phyloP scores from a whole-genome alignment of 164 flowering plant genomes.

The Protea cynaroides region DNA sequence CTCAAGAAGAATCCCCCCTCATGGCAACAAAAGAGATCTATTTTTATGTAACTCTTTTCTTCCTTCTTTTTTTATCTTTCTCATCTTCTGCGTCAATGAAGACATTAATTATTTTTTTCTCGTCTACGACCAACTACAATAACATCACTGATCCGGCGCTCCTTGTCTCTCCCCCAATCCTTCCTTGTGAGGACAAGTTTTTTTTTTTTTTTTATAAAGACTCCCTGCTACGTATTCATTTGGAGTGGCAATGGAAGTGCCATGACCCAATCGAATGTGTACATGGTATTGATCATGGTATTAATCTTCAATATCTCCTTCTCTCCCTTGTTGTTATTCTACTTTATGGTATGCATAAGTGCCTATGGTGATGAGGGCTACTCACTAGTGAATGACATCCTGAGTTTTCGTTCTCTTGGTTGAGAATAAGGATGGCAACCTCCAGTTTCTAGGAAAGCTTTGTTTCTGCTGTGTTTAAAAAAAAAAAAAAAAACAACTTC shows the following conservation, averaged over 20 bases:
- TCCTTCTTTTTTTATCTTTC: conserved; percentile 80
- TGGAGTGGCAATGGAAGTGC: conserved; percentile 77
- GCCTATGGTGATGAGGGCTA: too few relatives aligned
- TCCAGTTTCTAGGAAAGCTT: too few relatives aligned
- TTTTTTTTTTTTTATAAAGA: conserved; percentile 33
- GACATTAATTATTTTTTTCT: conserved; percentile 38
- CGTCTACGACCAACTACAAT: conserved; percentile 35
- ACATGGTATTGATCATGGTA: too few relatives aligned
- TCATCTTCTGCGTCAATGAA: conserved; percentile 67
- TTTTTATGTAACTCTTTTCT: conserved; percentile 66
- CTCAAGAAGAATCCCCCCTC: conserved; percentile 60
- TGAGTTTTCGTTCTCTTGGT: too few relatives aligned
- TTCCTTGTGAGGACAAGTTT: conserved; percentile 81
- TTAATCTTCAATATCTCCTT: too few relatives aligned
- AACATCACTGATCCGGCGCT: conserved; percentile 49
- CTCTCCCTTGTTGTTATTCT: too few relatives aligned
- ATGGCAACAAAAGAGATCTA: conserved; percentile 63
- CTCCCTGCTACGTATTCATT: conserved; percentile 78
- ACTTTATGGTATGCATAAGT: too few relatives aligned
- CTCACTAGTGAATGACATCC: too few relatives aligned
- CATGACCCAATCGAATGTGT: conserved; percentile 36
- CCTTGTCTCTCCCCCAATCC: conserved; percentile 48
- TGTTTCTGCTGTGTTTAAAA: too few relatives aligned
- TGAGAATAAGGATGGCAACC: too few relatives aligned
- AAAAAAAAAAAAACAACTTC: too few relatives aligned